A percentile compares a stretch with the other conserved stretches of the same genome.
phyloP scores from a whole-genome alignment of 371 early-diverging fungal genomes.

The Catenaria anguillulae region DNA sequence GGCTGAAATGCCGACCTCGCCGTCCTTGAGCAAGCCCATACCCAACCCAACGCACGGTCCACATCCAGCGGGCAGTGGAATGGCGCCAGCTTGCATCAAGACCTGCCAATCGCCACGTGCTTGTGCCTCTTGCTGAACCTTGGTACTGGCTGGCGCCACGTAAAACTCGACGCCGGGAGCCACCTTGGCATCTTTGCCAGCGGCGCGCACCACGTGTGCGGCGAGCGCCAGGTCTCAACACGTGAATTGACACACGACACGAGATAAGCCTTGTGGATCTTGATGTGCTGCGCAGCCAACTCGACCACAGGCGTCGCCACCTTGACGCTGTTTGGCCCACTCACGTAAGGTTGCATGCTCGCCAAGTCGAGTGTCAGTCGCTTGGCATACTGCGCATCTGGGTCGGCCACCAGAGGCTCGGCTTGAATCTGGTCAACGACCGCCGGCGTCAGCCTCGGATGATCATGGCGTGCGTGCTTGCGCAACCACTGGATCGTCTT shows the following conservation, averaged over 20 bases:
- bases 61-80: slow-evolving; percentile 78
- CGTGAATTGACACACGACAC: slow-evolving; percentile 89
- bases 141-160: slow-evolving; percentile 79
- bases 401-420: no score
- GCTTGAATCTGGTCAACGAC: no score
- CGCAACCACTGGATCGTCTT: no score
- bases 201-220: slow-evolving; percentile 51
- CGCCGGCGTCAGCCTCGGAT: slow-evolving; percentile 34
- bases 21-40: not conserved
- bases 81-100: slow-evolving; percentile 79
- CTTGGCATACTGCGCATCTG: no score
- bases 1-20: slow-evolving; percentile 79
- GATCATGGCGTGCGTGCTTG: slow-evolving; percentile 59
- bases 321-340: slow-evolving; percentile 91
- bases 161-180: slow-evolving; percentile 83
- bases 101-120: slow-evolving; percentile 71
- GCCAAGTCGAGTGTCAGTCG: slow-evolving; percentile 65
- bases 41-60: slow-evolving; percentile 77
- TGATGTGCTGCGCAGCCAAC: slow-evolving; percentile 50
- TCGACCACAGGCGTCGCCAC: slow-evolving; percentile 57
- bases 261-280: slow-evolving; percentile 88
- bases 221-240: slow-evolving; percentile 72
- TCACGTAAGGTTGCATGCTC: slow-evolving; percentile 69
- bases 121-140: slow-evolving; percentile 75
- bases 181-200: slow-evolving; percentile 41